Conservation (phyloP, 176 grass and related monocot genomes). For the Thinopyrum elongatum region DNA sequence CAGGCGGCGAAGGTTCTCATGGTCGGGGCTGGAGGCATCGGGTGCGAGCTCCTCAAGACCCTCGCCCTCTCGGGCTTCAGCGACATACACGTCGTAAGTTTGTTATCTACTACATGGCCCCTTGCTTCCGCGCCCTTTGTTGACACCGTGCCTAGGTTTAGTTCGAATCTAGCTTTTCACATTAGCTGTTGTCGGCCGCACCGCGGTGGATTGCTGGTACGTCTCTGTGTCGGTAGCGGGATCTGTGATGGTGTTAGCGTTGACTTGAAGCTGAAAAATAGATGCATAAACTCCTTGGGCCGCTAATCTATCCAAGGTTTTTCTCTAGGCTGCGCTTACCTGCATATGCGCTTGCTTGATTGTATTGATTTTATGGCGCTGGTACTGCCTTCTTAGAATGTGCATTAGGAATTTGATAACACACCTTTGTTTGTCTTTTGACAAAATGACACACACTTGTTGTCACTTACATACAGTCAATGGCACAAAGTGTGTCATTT, state of each 20-base stretch:
- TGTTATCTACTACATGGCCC: not conserved
- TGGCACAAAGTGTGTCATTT: no score
- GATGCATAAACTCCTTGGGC: not conserved
- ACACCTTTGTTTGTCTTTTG: not conserved
- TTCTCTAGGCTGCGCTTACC: not conserved
- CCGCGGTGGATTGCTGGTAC: not conserved
- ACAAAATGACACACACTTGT: not conserved
- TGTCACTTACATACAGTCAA: not conserved
- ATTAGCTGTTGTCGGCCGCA: not conserved
- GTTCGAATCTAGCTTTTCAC: not conserved
- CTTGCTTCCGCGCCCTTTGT: not conserved
- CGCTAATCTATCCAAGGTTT: not conserved
- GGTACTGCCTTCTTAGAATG: not conserved
- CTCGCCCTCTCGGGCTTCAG: constrained; percentile 88
- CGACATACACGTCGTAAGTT: constrained; percentile 92
- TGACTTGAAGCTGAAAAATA: not conserved
- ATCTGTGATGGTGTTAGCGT: constrained; percentile 36
- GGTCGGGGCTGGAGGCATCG: constrained; percentile 97
- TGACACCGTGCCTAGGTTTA: not conserved
- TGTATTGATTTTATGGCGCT: not conserved
- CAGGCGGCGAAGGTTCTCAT: constrained; percentile 94
- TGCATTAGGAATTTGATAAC: not conserved
- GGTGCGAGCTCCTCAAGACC: constrained; percentile 99
- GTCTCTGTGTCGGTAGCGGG: not conserved
- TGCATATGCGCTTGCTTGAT: not conserved